phyloP scores from a whole-genome alignment of 1,139 yeast genomes.

The Yamadazyma mexicana region DNA sequence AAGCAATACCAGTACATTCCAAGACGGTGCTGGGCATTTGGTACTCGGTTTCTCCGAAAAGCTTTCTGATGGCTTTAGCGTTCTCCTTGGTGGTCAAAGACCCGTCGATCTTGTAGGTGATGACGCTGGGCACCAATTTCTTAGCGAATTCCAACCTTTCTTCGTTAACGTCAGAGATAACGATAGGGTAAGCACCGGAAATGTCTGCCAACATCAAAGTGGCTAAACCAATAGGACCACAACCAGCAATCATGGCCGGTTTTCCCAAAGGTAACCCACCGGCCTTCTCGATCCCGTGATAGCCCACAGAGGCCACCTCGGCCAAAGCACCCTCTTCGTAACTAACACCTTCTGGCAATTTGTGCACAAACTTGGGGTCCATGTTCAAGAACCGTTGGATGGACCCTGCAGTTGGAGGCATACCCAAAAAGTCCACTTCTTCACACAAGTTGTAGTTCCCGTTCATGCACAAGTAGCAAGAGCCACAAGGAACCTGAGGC shows the following conservation, averaged over 20 bases:
- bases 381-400: slow-evolving; percentile 19
- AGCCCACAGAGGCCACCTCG: slow-evolving; percentile 34
- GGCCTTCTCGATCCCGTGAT: slow-evolving; percentile 26
- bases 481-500: slow-evolving; percentile 71
- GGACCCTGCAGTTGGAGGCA: slow-evolving; percentile 19
- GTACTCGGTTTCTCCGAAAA: slow-evolving; percentile 36
- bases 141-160: slow-evolving; percentile 60
- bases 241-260: slow-evolving; percentile 78
- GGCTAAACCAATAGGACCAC: slow-evolving; percentile 92
- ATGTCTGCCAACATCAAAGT: slow-evolving; percentile 77
- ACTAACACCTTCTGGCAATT: slow-evolving; percentile 28
- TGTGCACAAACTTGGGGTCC: slow-evolving; percentile 19
- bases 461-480: slow-evolving; percentile 63
- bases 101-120: slow-evolving; percentile 44
- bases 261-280: slow-evolving; percentile 72
- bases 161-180: slow-evolving; percentile 64
- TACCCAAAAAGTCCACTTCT: slow-evolving; percentile 18
- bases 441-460: slow-evolving; percentile 73
- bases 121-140: slow-evolving; percentile 56
- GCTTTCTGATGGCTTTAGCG: slow-evolving; percentile 32
- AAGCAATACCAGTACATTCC: slow-evolving; percentile 24
- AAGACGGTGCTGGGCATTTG: slow-evolving; percentile 56
- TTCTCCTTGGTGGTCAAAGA: slow-evolving; percentile 33
- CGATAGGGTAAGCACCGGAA: slow-evolving; percentile 74
- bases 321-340: slow-evolving; percentile 35